Evolutionary conservation across 129 eudicot genomes (phyloP), one percentile per base, ranked within the genome.

Genomic region (Gnaphalium uliginosum): DNA sequence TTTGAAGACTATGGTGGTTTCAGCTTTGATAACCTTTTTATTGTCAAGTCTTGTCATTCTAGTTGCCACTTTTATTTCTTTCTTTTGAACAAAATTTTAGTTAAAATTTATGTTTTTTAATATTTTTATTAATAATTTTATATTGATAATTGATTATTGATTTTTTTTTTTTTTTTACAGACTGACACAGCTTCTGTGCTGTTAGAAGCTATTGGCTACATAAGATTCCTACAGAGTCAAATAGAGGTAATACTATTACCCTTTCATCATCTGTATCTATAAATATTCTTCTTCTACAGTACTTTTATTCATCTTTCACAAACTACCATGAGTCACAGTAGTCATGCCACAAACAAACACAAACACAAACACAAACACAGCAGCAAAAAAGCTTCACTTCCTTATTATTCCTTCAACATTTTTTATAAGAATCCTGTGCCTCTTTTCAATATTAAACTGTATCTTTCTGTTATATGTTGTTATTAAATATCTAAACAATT

Each of bases 141-240:
- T 7, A 14, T 33, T 43, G 19, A 60, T 39, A 41, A 11, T n/a
- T 35, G n/a, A 43, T 46, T 46, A 9, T 6, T 21, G 7, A 39
- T 70, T 27, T 60, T 13, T 32, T 50, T 72, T 25, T 32, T 8
- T 62, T 25, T 80, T 71, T 26, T 85, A 86, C 98, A 89, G 98
- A 89, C 96, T 85, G 98, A 92, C 94, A 92, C 98, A 43, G 98
- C 96, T 70, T 92, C 96, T 23, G 98, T 92, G 48, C 79, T 92
- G 89, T 79, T 88, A 85, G 98, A 92, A 87, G 98, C 92, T 50
- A 88, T 92, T 81, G 98, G 98, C 62, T 92, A 92, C 85, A 85
- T 92, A 35, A 89, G 96, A 89, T 92, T 92, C 98, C 98, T 92
- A 83, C 94, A 92, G 84, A 87, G 81, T 81, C 98, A 92, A 86